phyloP scores from a whole-genome alignment of 129 eudicot species.

The Oenanthe sinensis region DNA sequence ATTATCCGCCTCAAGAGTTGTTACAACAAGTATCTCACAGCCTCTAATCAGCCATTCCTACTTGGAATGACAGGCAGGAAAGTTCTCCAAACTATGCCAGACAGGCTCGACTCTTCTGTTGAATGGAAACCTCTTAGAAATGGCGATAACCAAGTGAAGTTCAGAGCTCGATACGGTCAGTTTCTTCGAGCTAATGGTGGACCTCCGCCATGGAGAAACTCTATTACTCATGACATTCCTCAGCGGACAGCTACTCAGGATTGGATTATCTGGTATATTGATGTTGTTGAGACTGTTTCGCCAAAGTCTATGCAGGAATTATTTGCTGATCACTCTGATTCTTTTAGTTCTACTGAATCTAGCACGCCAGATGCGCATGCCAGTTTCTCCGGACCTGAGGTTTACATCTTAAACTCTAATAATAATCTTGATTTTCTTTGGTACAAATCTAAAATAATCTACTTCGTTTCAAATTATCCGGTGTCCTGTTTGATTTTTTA shows the following conservation, averaged over 20 bases:
- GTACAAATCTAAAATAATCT: not conserved
- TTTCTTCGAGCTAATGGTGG: slow-evolving; percentile 66
- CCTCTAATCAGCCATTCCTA: slow-evolving; percentile 56
- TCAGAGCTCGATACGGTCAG: slow-evolving; percentile 60
- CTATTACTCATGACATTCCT: slow-evolving; percentile 74
- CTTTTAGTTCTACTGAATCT: slow-evolving; percentile 37
- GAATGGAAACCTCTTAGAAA: slow-evolving; percentile 64
- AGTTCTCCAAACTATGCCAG: slow-evolving; percentile 52
- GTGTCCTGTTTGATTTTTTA: too few species aligned
- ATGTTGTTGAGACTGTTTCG: slow-evolving; percentile 33
- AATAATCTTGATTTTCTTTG: not conserved
- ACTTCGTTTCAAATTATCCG: not conserved
- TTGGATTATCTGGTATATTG: slow-evolving; percentile 66
- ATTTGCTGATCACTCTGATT: slow-evolving; percentile 29
- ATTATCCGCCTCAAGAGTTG: slow-evolving; percentile 65
- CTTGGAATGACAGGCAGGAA: slow-evolving; percentile 75
- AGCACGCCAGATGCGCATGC: slow-evolving; percentile 26
- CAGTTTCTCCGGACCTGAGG: slow-evolving; percentile 58
- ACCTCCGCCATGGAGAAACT: slow-evolving; percentile 72
- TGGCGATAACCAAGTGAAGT: slow-evolving; percentile 33
- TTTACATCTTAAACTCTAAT: slow-evolving; percentile 9
- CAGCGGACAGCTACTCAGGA: slow-evolving; percentile 54
- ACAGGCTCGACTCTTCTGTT: slow-evolving; percentile 51
- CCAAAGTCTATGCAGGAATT: slow-evolving; percentile 24
- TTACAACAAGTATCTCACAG: slow-evolving; percentile 56